Evolutionary conservation across 2,329 filamentous ascomycete genomes (phyloP).

Genomic region (Elsinoe arachidis): DNA sequence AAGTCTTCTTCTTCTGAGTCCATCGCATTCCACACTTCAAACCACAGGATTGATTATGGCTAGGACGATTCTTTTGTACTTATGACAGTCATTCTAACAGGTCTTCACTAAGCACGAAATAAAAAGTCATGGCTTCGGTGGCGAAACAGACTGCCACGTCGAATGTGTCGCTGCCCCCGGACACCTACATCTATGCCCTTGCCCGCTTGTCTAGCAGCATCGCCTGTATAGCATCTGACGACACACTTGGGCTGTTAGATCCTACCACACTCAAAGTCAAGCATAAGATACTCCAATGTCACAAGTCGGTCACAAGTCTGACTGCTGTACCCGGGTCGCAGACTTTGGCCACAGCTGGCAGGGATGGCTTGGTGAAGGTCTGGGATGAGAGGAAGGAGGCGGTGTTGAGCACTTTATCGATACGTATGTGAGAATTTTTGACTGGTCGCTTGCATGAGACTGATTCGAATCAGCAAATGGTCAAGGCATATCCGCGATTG

Average conservation of each 20-base stretch:
- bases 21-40: too few species aligned
- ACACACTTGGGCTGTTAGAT: slow-evolving; percentile 59
- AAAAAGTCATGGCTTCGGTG: neutral
- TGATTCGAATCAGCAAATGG: slow-evolving; percentile 33
- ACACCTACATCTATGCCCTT: slow-evolving; percentile 51
- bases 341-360: slow-evolving; percentile 59
- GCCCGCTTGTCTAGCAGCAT: slow-evolving; percentile 36
- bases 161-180: slow-evolving; percentile 14
- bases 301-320: slow-evolving; percentile 58
- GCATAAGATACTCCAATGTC: slow-evolving; percentile 38
- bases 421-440: neutral
- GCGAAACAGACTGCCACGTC: neutral
- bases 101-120: neutral
- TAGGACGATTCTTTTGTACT: too few species aligned
- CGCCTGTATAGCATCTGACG: slow-evolving; percentile 60
- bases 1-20: too few species aligned
- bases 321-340: slow-evolving; percentile 38
- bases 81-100: too few species aligned
- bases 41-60: too few species aligned
- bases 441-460: neutral
- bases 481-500: slow-evolving; percentile 55
- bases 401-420: slow-evolving; percentile 23
- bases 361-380: slow-evolving; percentile 58
- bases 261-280: slow-evolving; percentile 47
- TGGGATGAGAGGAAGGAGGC: slow-evolving; percentile 52